Evolutionary conservation across 441 rosid species (phyloP).

Genomic region (Breynia disticha): DNA sequence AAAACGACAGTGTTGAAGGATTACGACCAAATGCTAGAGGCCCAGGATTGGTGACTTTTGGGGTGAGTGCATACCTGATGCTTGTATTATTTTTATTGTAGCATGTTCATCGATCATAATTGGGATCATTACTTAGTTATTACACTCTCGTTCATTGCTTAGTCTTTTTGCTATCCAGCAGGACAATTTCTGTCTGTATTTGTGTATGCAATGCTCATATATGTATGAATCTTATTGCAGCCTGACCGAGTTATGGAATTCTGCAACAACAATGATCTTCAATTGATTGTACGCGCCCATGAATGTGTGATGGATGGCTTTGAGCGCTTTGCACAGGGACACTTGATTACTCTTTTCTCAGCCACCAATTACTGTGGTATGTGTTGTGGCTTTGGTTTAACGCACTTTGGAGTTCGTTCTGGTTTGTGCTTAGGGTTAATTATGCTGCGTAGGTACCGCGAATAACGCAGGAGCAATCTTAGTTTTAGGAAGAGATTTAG

Average conservation of each 20-base stretch:
- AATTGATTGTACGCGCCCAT: conserved; percentile 92
- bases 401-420: too few species aligned
- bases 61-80: conserved; percentile 45
- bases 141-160: background rate
- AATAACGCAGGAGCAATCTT: conserved; percentile 96
- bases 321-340: conserved; percentile 97
- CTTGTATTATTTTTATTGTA: background rate
- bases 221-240: conserved; percentile 31
- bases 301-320: conserved; percentile 99
- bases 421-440: too few species aligned
- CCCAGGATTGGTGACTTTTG: conserved; percentile 94
- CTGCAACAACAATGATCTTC: conserved; percentile 95
- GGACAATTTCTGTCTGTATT: background rate
- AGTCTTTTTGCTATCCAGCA: background rate
- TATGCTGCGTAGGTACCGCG: conserved; percentile 62
- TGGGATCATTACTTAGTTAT: too few species aligned
- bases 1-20: conserved; percentile 98
- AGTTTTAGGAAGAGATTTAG: conserved; percentile 97
- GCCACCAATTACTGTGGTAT: conserved; percentile 96
- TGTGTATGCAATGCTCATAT: conserved; percentile 15
- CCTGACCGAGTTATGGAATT: conserved; percentile 99
- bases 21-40: conserved; percentile 98
- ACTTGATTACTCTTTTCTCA: conserved; percentile 92
- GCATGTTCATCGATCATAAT: too few species aligned
- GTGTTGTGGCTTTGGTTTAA: conserved; percentile 12